Conservation (phyloP, 495 filamentous ascomycete genomes). For the Neurospora tetrasperma region DNA sequence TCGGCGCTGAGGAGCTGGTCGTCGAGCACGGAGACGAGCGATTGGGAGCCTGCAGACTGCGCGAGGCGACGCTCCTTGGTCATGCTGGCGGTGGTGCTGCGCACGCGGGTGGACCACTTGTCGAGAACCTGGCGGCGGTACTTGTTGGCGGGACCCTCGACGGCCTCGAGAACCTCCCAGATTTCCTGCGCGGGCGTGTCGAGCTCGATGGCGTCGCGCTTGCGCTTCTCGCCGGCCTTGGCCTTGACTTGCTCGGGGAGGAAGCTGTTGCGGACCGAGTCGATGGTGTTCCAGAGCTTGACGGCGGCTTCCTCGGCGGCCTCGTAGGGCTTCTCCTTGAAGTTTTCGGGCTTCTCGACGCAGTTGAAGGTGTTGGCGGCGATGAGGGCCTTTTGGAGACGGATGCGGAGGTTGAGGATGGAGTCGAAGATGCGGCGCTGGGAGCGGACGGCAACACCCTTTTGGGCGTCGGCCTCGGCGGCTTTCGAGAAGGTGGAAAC, state of each 20-base stretch:
- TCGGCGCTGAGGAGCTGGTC: slow-evolving; percentile 61
- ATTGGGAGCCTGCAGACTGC: slow-evolving; percentile 44
- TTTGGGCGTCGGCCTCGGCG: slow-evolving; percentile 66
- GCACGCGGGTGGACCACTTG: slow-evolving; percentile 57
- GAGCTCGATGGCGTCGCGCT: slow-evolving; percentile 39
- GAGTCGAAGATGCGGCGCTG: slow-evolving; percentile 80
- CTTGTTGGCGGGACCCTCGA: slow-evolving; percentile 46
- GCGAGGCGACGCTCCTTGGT: slow-evolving; percentile 38
- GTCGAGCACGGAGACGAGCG: slow-evolving; percentile 61
- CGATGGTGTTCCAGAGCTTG: slow-evolving; percentile 75
- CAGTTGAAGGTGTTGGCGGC: slow-evolving; percentile 65
- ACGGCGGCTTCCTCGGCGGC: slow-evolving; percentile 84
- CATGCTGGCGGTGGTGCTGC: slow-evolving; percentile 27
- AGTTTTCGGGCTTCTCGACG: slow-evolving; percentile 23
- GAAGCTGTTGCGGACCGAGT: slow-evolving; percentile 53
- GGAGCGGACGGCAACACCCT: slow-evolving; percentile 73
- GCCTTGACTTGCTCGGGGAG: slow-evolving; percentile 23
- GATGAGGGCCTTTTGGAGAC: slow-evolving; percentile 79
- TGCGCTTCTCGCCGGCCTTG: slow-evolving; percentile 43
- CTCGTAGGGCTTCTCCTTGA: slow-evolving; percentile 42
- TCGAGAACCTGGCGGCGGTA: slow-evolving; percentile 47
- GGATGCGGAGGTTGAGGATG: slow-evolving; percentile 77
- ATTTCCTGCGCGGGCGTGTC: slow-evolving; percentile 49
- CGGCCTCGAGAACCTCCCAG: slow-evolving; percentile 58
- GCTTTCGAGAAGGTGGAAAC: slow-evolving; percentile 60